These are phyloP conservation scores for Cornus kousa DNA, from an alignment of 148 eudicot species.

Conservation along the genomic window DNA sequence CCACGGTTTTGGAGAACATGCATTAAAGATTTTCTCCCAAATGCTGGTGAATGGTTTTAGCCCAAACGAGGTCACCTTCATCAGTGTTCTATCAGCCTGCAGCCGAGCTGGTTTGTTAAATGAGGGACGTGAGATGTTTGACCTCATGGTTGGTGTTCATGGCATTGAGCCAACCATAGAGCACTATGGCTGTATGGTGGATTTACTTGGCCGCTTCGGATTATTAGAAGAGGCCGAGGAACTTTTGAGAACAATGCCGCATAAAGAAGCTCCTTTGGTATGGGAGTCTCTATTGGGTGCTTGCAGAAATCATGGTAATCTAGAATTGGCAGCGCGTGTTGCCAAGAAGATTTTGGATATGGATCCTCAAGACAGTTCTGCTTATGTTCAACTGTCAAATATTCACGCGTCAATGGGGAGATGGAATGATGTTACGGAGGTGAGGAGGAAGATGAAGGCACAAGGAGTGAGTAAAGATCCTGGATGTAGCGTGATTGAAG, in stretches of 20 bases:
- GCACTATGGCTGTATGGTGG: slow-evolving; percentile 28
- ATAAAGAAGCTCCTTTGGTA: slow-evolving; percentile 22
- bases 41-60: slow-evolving; percentile 19
- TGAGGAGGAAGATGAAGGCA: slow-evolving; percentile 22
- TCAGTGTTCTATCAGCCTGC: slow-evolving; percentile 26
- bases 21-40: slow-evolving; percentile 18
- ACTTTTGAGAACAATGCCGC: slow-evolving; percentile 14
- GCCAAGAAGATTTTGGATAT: slow-evolving; percentile 24
- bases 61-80: slow-evolving; percentile 33
- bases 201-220: slow-evolving; percentile 21
- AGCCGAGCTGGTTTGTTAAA: slow-evolving; percentile 30
- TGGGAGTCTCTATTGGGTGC: slow-evolving; percentile 33
- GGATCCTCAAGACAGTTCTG: slow-evolving; percentile 17
- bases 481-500: slow-evolving; percentile 32
- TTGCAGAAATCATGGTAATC: slow-evolving; percentile 23
- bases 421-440: slow-evolving; percentile 14
- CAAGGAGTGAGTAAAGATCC: slow-evolving; percentile 25
- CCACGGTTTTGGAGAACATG: slow-evolving; percentile 20
- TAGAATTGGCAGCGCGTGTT: slow-evolving; percentile 24
- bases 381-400: slow-evolving; percentile 20
- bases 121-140: slow-evolving; percentile 29
- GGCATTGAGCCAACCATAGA: slow-evolving; percentile 24
- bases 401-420: slow-evolving; percentile 17
- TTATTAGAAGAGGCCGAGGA: slow-evolving; percentile 21
- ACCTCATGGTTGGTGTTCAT: slow-evolving; percentile 21